These are phyloP conservation scores for Aegilops sharonensis DNA, from an alignment of 176 grass and related monocot species.

Conservation along the genomic window DNA sequence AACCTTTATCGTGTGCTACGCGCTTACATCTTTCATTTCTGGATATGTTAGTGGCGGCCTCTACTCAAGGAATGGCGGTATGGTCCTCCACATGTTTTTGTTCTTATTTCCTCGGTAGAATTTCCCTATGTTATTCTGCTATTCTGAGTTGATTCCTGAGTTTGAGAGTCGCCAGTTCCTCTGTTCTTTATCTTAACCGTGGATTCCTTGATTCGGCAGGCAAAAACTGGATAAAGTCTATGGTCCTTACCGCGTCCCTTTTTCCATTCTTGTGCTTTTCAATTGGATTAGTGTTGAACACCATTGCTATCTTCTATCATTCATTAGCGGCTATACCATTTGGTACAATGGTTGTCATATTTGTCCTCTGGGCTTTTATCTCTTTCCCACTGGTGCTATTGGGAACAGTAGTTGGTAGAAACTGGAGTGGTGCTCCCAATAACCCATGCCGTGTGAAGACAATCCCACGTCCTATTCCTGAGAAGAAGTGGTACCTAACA, in stretches of 20 bases:
- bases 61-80: conserved; percentile 98
- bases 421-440: conserved; percentile 97
- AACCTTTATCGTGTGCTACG: conserved; percentile 98
- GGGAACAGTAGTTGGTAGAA: conserved; percentile 93
- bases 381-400: conserved; percentile 89
- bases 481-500: conserved; percentile 98
- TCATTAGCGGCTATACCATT: conserved; percentile 98
- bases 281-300: conserved; percentile 88
- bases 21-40: conserved; percentile 98
- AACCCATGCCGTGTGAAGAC: conserved; percentile 98
- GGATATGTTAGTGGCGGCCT: conserved; percentile 98
- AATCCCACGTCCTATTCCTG: conserved; percentile 92
- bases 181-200: not conserved
- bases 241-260: conserved; percentile 89
- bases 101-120: not conserved
- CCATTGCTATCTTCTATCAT: conserved; percentile 95
- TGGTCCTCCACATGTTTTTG: conserved; percentile 22
- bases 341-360: conserved; percentile 93
- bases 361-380: conserved; percentile 98
- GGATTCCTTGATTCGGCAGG: conserved; percentile 60
- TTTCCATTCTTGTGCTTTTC: conserved; percentile 96
- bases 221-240: conserved; percentile 97
- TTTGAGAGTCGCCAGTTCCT: conserved; percentile 18
- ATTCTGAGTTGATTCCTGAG: not conserved
- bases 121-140: conserved; percentile 2